A percentile compares a stretch with the other conserved stretches of the same genome.
These are phyloP conservation scores for Xerocomus spinulosus DNA, from an alignment of 768 basidiomycete genomes.

Conservation along the genomic window DNA sequence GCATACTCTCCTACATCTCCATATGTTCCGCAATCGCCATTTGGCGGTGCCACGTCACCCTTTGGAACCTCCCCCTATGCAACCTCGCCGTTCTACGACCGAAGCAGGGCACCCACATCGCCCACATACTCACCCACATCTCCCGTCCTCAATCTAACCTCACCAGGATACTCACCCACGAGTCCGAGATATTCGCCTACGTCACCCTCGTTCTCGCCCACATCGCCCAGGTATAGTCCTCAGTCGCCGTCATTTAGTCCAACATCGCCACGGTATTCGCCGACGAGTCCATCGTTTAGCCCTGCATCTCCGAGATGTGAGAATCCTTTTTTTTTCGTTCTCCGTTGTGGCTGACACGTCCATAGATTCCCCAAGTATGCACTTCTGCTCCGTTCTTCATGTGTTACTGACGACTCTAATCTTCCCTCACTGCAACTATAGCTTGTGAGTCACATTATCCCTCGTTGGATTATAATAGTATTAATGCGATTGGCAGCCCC, in stretches of 20 bases:
- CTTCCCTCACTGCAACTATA: constrained; percentile 23
- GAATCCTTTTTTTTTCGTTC: constrained; percentile 24
- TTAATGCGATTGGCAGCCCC: constrained; percentile 47
- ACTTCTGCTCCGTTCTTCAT: constrained; percentile 6
- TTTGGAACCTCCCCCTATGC: constrained; percentile 78
- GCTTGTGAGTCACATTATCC: constrained; percentile 52
- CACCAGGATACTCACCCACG: constrained; percentile 63
- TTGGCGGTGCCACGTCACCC: constrained; percentile 75
- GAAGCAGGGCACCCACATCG: constrained; percentile 62
- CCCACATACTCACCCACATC: constrained; percentile 89
- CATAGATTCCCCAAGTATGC: constrained; percentile 78
- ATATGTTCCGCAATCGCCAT: constrained; percentile 82
- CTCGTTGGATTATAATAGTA: not conserved
- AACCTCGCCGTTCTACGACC: constrained; percentile 79
- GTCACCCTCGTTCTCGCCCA: constrained; percentile 80
- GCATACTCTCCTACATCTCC: constrained; percentile 88
- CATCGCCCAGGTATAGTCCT: constrained; percentile 80
- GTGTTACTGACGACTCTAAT: constrained; percentile 22
- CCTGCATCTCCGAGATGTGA: constrained; percentile 89
- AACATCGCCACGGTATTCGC: constrained; percentile 85
- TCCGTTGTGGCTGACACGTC: not conserved
- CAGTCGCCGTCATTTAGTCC: constrained; percentile 90
- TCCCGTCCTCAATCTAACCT: constrained; percentile 75
- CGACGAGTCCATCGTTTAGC: constrained; percentile 87
- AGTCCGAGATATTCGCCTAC: constrained; percentile 85